Conservation (phyloP, 179 eudicot genomes). For the Spergularia azorica region DNA sequence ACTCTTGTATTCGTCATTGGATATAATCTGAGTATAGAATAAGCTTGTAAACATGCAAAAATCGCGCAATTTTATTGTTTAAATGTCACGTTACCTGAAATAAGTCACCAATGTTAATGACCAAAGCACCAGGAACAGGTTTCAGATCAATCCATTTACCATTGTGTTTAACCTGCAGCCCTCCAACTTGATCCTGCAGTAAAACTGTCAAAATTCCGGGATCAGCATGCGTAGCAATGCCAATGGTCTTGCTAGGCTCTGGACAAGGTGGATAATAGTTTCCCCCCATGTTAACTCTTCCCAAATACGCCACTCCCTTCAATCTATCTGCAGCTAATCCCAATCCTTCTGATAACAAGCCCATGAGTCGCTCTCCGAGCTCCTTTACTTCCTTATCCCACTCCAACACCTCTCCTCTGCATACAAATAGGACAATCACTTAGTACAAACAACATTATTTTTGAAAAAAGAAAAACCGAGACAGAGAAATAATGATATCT, state of each 20-base stretch:
- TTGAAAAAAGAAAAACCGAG: background rate
- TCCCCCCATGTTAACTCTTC: conserved; percentile 36
- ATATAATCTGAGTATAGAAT: conserved; percentile 47
- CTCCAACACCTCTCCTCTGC: conserved; percentile 36
- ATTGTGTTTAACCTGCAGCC: conserved; percentile 59
- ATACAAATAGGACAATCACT: background rate
- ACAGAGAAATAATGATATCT: background rate
- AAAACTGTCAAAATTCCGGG: conserved; percentile 60
- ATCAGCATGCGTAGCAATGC: conserved; percentile 64
- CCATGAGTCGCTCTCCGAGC: conserved; percentile 43
- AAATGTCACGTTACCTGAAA: conserved; percentile 47
- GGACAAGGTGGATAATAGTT: conserved; percentile 78
- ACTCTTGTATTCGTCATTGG: conserved; percentile 64
- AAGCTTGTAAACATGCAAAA: too few species aligned
- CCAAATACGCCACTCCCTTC: conserved; percentile 44
- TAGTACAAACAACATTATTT: too few species aligned
- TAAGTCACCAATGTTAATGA: conserved; percentile 67
- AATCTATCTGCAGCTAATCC: conserved; percentile 43
- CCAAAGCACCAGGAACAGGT: conserved; percentile 59
- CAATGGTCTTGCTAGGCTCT: conserved; percentile 58
- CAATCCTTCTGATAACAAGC: conserved; percentile 55
- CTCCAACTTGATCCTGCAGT: conserved; percentile 56
- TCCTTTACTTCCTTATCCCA: conserved; percentile 50
- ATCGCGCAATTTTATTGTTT: background rate
- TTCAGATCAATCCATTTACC: conserved; percentile 60